Conservation (phyloP, 768 basidiomycete species). For the Suillus clintonianus region DNA sequence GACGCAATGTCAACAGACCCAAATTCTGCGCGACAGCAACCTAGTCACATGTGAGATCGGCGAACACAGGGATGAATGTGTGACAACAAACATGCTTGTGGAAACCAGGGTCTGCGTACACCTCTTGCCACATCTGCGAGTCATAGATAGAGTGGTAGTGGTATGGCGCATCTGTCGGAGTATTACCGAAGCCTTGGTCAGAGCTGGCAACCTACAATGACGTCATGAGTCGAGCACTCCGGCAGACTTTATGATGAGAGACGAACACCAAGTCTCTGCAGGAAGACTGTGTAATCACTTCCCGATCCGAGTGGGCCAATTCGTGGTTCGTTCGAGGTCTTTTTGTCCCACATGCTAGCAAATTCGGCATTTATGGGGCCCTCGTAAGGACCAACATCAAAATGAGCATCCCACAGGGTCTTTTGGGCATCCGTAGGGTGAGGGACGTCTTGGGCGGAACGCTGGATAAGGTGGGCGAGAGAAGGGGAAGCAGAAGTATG, state of each 20-base stretch:
- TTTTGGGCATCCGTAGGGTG: constrained; percentile 53
- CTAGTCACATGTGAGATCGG: constrained; percentile 29
- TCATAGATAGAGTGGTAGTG: constrained; percentile 83
- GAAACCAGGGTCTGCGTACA: constrained; percentile 78
- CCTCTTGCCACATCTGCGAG: constrained; percentile 68
- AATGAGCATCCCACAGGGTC: constrained; percentile 60
- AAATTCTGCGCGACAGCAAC: constrained; percentile 68
- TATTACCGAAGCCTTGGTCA: constrained; percentile 30
- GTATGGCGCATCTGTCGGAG: constrained; percentile 61
- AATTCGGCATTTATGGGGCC: constrained; percentile 45
- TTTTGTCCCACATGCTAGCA: constrained; percentile 39
- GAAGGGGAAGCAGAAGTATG: constrained; percentile 58
- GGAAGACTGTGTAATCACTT: constrained; percentile 90
- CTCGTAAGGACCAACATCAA: constrained; percentile 55
- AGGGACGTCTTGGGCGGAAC: constrained; percentile 53
- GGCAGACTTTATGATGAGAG: background rate
- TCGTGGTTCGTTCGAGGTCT: constrained; percentile 24
- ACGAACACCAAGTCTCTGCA: constrained; percentile 74
- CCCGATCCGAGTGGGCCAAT: constrained; percentile 76
- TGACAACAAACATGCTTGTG: constrained; percentile 47
- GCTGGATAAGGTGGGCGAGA: constrained; percentile 57
- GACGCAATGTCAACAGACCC: constrained; percentile 61
- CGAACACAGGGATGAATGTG: background rate
- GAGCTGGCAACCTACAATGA: constrained; percentile 33
- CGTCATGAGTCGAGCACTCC: constrained; percentile 3